These are phyloP conservation scores for Panus rudis DNA, from an alignment of 768 basidiomycete species.

Conservation along the genomic window DNA sequence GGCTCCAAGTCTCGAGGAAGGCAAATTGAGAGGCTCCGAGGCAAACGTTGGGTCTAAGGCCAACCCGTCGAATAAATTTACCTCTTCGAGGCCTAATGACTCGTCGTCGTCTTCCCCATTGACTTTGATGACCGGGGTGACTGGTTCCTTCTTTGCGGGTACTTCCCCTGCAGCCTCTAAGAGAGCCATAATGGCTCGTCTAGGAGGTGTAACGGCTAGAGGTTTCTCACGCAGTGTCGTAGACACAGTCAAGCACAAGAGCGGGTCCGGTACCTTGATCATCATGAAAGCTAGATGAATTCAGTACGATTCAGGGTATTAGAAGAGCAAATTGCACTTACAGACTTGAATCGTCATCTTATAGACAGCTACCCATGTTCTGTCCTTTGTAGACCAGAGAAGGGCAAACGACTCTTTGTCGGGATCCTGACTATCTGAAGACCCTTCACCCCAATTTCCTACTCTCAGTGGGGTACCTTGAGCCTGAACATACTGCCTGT, in stretches of 20 bases:
- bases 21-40: constrained; percentile 38
- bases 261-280: constrained; percentile 60
- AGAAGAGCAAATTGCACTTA: constrained; percentile 32
- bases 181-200: constrained; percentile 27
- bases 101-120: constrained; percentile 32
- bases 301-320: neutral
- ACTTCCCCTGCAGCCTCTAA: constrained; percentile 25
- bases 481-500: constrained; percentile 68
- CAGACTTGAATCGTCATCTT: constrained; percentile 71
- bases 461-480: constrained; percentile 72
- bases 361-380: constrained; percentile 77
- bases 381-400: constrained; percentile 53
- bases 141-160: no score
- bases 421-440: no score
- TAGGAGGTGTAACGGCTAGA: constrained; percentile 36
- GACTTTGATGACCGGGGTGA: constrained; percentile 23
- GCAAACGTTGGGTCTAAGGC: constrained; percentile 45
- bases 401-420: constrained; percentile 51
- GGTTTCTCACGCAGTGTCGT: constrained; percentile 84
- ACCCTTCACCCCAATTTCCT: constrained; percentile 69
- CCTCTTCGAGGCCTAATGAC: constrained; percentile 60
- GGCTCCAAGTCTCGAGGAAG: constrained; percentile 66
- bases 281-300: constrained; percentile 60
- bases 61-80: constrained; percentile 63
- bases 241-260: constrained; percentile 79